Percentiles rank a stretch among this genome's conserved stretches.
phyloP scores from a whole-genome alignment of 2,329 filamentous ascomycete species.

The Phaeosphaeria sp. region DNA sequence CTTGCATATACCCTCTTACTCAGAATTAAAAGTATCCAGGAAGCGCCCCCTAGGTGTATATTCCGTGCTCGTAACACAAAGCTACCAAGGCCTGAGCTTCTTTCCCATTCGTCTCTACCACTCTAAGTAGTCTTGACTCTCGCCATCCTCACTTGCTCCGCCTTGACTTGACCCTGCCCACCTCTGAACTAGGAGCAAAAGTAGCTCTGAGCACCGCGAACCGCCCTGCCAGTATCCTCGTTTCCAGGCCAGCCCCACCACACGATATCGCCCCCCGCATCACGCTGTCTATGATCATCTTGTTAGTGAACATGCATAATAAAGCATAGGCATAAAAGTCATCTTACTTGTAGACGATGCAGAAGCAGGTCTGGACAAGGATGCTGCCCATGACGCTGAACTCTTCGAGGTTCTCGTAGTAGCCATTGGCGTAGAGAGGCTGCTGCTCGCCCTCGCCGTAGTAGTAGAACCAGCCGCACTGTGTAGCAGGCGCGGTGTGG shows the following conservation, averaged over 20 bases:
- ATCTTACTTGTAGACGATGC: constrained; percentile 2
- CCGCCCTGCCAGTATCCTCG: neutral
- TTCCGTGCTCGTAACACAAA: neutral
- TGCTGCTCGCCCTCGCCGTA: neutral
- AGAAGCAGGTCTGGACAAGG: neutral
- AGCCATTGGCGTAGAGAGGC: constrained; percentile 1
- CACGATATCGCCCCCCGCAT: constrained; percentile 1
- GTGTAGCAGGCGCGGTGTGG: neutral
- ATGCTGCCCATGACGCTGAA: neutral
- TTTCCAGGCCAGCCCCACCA: neutral
- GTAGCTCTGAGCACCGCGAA: constrained; percentile 1
- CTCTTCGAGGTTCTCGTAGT: constrained; percentile 5
- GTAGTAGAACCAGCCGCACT: neutral
- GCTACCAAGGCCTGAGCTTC: neutral
- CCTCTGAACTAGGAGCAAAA: neutral
- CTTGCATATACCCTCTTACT: too few relatives aligned
- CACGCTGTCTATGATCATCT: neutral
- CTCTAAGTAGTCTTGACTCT: neutral
- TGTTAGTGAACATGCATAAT: neutral
- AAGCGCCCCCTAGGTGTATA: too few relatives aligned
- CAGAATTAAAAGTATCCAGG: neutral
- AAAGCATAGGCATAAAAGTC: neutral
- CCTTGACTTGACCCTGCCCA: neutral
- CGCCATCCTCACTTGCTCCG: neutral
- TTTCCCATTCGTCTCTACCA: neutral